These are phyloP conservation scores for Remersonia thermophila DNA, from an alignment of 2,329 filamentous ascomycete genomes.

Conservation along the genomic window DNA sequence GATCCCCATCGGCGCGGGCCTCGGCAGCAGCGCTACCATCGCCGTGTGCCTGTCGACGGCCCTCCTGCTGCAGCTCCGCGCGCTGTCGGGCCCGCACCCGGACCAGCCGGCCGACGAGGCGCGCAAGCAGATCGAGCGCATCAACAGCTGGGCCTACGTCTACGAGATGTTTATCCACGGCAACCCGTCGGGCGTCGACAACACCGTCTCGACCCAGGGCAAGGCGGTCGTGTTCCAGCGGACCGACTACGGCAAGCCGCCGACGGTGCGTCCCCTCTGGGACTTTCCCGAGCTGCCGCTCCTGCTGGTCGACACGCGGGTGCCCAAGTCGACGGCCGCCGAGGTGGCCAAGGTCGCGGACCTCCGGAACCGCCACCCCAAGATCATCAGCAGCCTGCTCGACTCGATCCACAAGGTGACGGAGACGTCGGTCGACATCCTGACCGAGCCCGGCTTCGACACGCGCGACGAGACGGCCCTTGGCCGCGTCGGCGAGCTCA, in stretches of 20 bases:
- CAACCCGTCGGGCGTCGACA: constrained; percentile 92
- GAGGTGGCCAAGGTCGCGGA: constrained; percentile 79
- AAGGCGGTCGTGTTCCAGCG: constrained; percentile 89
- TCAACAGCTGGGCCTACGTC: constrained; percentile 97
- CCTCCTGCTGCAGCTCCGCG: constrained; percentile 75
- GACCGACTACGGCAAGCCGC: constrained; percentile 63
- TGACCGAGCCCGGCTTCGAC: constrained; percentile 55
- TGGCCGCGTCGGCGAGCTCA: constrained; percentile 53
- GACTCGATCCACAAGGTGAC: constrained; percentile 72
- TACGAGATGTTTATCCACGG: constrained; percentile 96
- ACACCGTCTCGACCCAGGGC: constrained; percentile 85
- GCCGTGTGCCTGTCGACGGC: constrained; percentile 79
- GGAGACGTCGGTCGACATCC: constrained; percentile 39
- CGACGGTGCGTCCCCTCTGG: constrained; percentile 62
- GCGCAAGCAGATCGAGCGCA: constrained; percentile 81
- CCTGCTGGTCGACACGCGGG: constrained; percentile 77
- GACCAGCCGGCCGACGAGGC: constrained; percentile 83
- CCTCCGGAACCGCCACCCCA: constrained; percentile 59
- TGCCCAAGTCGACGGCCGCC: constrained; percentile 69
- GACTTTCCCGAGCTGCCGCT: constrained; percentile 88
- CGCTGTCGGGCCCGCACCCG: constrained; percentile 78
- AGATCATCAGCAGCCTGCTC: constrained; percentile 68
- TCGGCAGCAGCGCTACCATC: constrained; percentile 91
- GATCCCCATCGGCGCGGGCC: constrained; percentile 79
- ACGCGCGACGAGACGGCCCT: constrained; percentile 31